Evolutionary conservation across 805 yeast genomes (phyloP).

Genomic region (Starmerella sp.): DNA sequence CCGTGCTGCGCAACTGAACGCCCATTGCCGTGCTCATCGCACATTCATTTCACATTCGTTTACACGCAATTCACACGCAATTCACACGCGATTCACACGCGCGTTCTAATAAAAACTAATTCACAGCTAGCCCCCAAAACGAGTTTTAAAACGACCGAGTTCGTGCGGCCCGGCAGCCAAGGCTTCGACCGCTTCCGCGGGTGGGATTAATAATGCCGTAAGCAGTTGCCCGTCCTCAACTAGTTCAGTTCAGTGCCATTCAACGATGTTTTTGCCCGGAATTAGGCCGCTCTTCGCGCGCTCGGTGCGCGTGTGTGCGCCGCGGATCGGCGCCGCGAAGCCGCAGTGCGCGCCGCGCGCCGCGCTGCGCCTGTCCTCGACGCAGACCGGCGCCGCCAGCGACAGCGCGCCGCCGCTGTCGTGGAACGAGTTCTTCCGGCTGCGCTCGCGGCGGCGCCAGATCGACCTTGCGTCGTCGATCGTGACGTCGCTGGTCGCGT

Average conservation of each 20-base stretch:
- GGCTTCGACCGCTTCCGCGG: background rate
- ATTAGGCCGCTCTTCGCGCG: conserved; percentile 2
- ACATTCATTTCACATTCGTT: too few species aligned
- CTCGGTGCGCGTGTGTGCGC: background rate
- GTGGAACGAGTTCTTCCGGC: conserved; percentile 72
- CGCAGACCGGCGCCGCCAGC: background rate
- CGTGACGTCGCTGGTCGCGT: conserved; percentile 55
- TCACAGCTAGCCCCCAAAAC: too few species aligned
- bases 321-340: background rate
- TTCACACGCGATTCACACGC: too few species aligned
- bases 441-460: conserved; percentile 65
- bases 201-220: background rate
- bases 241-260: background rate
- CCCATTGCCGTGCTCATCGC: too few species aligned
- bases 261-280: background rate
- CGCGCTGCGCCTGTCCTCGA: conserved; percentile 6
- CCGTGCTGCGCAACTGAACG: too few species aligned
- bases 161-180: too few species aligned
- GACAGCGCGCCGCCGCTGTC: conserved; percentile 20
- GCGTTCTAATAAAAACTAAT: too few species aligned
- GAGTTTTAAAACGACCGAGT: too few species aligned
- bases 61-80: too few species aligned
- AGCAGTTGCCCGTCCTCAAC: background rate
- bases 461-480: conserved; percentile 58
- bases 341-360: background rate